These are phyloP conservation scores for Hanseniaspora thailandica DNA, from an alignment of 805 yeast species.

Conservation along the genomic window DNA sequence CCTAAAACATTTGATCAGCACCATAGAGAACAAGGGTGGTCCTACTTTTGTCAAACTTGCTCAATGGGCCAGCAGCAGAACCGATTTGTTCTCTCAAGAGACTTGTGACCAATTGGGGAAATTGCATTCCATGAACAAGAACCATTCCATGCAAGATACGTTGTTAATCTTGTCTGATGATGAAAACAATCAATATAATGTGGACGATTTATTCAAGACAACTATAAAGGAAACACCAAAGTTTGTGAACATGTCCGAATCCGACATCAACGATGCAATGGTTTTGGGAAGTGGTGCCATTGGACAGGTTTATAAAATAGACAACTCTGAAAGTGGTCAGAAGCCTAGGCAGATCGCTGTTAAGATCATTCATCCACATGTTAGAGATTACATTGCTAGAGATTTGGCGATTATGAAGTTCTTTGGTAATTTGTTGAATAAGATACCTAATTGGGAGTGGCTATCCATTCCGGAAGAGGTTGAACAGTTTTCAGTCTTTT, in stretches of 20 bases:
- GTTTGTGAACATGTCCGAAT: background rate
- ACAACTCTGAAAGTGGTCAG: slow-evolving; percentile 39
- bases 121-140: slow-evolving; percentile 71
- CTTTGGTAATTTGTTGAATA: slow-evolving; percentile 60
- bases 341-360: slow-evolving; percentile 46
- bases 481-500: slow-evolving; percentile 68
- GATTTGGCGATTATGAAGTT: slow-evolving; percentile 76
- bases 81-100: slow-evolving; percentile 75
- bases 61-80: slow-evolving; percentile 98
- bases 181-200: background rate
- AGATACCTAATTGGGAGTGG: slow-evolving; percentile 95
- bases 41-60: slow-evolving; percentile 87
- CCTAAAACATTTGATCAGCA: background rate
- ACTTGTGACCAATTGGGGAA: slow-evolving; percentile 66
- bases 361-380: slow-evolving; percentile 85
- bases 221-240: background rate
- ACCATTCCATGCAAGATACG: slow-evolving; percentile 58
- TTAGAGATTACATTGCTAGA: slow-evolving; percentile 55
- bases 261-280: slow-evolving; percentile 37
- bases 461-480: slow-evolving; percentile 89
- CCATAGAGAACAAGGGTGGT: slow-evolving; percentile 43
- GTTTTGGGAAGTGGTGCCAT: slow-evolving; percentile 98
- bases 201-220: background rate
- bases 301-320: slow-evolving; percentile 75
- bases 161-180: slow-evolving; percentile 39